Evolutionary conservation across 164 flowering plant species (phyloP).

Genomic region (Saururus chinensis): DNA sequence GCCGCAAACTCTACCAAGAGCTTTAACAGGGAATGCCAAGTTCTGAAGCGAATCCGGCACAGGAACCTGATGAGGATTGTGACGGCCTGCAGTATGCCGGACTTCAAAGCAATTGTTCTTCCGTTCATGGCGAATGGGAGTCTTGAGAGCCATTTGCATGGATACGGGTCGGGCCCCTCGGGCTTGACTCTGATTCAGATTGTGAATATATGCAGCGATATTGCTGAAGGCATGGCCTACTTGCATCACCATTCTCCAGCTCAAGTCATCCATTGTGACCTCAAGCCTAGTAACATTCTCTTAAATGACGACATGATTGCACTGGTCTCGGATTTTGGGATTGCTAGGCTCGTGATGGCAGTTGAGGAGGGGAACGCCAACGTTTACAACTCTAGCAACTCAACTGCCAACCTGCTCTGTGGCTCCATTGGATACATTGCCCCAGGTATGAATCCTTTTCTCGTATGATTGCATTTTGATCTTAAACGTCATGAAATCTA

Average conservation of each 20-base stretch:
- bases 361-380: constrained; percentile 5
- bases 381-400: constrained; percentile 2
- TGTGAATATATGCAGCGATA: constrained; percentile 19
- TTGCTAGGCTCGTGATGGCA: constrained; percentile 21
- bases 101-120: constrained; percentile 24
- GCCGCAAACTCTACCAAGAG: constrained; percentile 15
- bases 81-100: constrained; percentile 23
- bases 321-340: constrained; percentile 24
- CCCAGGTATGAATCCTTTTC: too few species aligned
- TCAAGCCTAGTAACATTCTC: constrained; percentile 25
- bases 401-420: constrained; percentile 15
- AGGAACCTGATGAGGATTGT: constrained; percentile 23
- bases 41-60: constrained; percentile 24
- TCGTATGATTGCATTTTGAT: too few species aligned
- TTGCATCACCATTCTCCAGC: constrained; percentile 30
- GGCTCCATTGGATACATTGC: constrained; percentile 24
- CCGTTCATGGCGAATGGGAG: constrained; percentile 31
- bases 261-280: constrained; percentile 25
- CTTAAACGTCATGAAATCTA: too few species aligned
- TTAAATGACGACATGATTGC: constrained; percentile 25
- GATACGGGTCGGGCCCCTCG: constrained; percentile 1
- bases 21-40: constrained; percentile 21
- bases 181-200: constrained; percentile 13
- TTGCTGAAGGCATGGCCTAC: constrained; percentile 27
- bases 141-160: constrained; percentile 20